Conservation (phyloP, 2,329 filamentous ascomycete genomes). For the Arthrinium puccinioides region DNA sequence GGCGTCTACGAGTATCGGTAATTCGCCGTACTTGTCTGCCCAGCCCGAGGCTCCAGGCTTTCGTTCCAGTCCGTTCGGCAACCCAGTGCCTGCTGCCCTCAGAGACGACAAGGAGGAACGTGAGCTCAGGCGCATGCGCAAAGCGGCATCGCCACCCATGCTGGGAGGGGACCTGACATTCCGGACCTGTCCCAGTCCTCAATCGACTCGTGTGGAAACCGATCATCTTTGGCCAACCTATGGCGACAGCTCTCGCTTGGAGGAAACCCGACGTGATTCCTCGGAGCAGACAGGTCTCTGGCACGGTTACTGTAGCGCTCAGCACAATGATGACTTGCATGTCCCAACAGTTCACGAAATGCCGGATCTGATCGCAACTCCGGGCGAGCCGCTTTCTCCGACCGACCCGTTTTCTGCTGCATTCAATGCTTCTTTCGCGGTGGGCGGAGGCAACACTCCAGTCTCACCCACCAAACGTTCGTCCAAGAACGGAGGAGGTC, state of each 20-base stretch:
- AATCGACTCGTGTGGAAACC: slow-evolving; percentile 76
- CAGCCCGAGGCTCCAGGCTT: slow-evolving; percentile 32
- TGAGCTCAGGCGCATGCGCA: slow-evolving; percentile 38
- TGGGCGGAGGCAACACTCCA: slow-evolving; percentile 32
- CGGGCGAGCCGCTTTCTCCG: slow-evolving; percentile 32
- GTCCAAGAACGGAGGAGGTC: slow-evolving; percentile 31
- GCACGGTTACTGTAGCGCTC: slow-evolving; percentile 60
- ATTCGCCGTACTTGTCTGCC: slow-evolving; percentile 12
- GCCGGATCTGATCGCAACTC: slow-evolving; percentile 44
- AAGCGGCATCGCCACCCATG: slow-evolving; percentile 71
- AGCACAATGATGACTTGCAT: slow-evolving; percentile 23
- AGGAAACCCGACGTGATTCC: slow-evolving; percentile 44
- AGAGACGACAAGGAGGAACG: slow-evolving; percentile 29
- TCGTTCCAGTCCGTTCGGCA: slow-evolving; percentile 30
- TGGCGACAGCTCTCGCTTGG: slow-evolving; percentile 37
- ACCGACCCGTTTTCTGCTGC: slow-evolving; percentile 35
- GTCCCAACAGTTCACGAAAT: slow-evolving; percentile 36
- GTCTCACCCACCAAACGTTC: slow-evolving; percentile 16
- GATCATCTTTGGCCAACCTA: slow-evolving; percentile 51
- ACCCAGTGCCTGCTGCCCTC: slow-evolving; percentile 35
- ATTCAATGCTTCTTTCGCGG: slow-evolving; percentile 27
- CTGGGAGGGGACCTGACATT: slow-evolving; percentile 75
- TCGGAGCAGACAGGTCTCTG: slow-evolving; percentile 63
- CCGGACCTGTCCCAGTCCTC: slow-evolving; percentile 74
- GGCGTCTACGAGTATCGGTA: slow-evolving; percentile 5